Conservation (phyloP, 306 rosid genomes). For the Vigna angularis region DNA sequence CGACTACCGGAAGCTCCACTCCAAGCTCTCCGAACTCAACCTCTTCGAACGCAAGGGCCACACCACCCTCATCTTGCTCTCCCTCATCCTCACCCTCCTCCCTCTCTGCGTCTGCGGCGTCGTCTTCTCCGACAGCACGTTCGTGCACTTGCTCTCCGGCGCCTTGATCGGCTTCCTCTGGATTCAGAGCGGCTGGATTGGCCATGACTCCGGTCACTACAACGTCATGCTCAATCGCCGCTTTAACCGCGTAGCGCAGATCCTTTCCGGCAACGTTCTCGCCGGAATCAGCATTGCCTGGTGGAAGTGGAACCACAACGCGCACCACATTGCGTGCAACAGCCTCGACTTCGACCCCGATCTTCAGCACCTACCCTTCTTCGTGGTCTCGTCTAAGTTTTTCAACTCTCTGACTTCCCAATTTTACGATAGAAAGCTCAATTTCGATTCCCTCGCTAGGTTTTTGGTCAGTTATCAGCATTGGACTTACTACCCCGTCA, state of each 20-base stretch:
- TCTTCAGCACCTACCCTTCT: constrained; percentile 74
- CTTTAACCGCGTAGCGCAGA: constrained; percentile 54
- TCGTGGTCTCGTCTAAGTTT: constrained; percentile 65
- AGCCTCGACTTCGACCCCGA: constrained; percentile 82
- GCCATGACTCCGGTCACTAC: constrained; percentile 84
- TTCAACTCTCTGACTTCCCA: constrained; percentile 61
- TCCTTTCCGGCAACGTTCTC: constrained; percentile 72
- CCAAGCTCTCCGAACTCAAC: constrained; percentile 50
- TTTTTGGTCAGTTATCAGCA: constrained; percentile 78
- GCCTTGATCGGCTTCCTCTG: constrained; percentile 61
- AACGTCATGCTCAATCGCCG: constrained; percentile 49
- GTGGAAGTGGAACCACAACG: constrained; percentile 89
- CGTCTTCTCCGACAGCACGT: constrained; percentile 46
- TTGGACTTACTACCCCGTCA: constrained; percentile 78
- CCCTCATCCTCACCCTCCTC: constrained; percentile 44
- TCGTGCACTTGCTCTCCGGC: constrained; percentile 53
- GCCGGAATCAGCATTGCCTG: constrained; percentile 80
- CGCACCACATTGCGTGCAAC: constrained; percentile 75
- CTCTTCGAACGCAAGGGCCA: constrained; percentile 69
- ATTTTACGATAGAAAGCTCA: constrained; percentile 62
- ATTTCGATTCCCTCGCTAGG: constrained; percentile 60
- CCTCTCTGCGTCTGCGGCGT: constrained; percentile 58
- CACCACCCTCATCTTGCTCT: constrained; percentile 42
- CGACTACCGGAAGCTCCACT: constrained; percentile 57
- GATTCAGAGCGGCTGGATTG: constrained; percentile 80